Evolutionary conservation across 208 protist species (phyloP), one percentile per base, ranked within the genome.

Genomic region (Trypanosomatidae sp.): DNA sequence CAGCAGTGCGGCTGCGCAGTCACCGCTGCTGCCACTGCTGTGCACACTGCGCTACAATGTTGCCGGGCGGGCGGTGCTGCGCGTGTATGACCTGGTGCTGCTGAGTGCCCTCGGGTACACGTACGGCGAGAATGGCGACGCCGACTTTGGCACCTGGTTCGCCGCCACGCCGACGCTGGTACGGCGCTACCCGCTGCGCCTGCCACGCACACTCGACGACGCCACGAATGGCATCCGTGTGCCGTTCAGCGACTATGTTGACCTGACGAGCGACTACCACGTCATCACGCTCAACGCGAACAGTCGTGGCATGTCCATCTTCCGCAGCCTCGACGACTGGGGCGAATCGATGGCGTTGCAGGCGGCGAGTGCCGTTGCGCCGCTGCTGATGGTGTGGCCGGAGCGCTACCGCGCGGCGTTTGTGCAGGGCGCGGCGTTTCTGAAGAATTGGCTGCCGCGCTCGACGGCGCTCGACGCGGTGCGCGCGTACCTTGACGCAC

Each of bases 221-320:
- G 68, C 71, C 19, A 86, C 68, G 0, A 57, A 78, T 49, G 68
- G 68, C 20, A 70, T 75, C 25, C 37, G 53, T 47, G 66, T 93
- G 22, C 66, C 52, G 19, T 93, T 88, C 56, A 82, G 68, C 10
- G 70, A 88, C 45, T 93, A 81, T 44, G 64, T 78, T 0, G 80
- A 93, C 51, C 33, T 80, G 15, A 63, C 55, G 18, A 74, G 25
- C 28, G 64, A 75, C 32, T 88, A 66, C 43, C 80, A 89, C 54
- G 65, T 93, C 56, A 74, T 93, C 40, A 89, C 77, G 16, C 64
- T 93, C 42, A 87, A 88, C 41, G 63, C 65, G 15, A 89, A 93
- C 56, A 80, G 51, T 51, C 53, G 67, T n/a, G 84, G 79, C 4
- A 32, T 88, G 16, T 57, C 71, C n/a, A 10, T 89, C 19, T 82